These are phyloP conservation scores for Chytriomyces sp. DNA, from an alignment of 192 early-diverging fungal genomes.

Conservation along the genomic window DNA sequence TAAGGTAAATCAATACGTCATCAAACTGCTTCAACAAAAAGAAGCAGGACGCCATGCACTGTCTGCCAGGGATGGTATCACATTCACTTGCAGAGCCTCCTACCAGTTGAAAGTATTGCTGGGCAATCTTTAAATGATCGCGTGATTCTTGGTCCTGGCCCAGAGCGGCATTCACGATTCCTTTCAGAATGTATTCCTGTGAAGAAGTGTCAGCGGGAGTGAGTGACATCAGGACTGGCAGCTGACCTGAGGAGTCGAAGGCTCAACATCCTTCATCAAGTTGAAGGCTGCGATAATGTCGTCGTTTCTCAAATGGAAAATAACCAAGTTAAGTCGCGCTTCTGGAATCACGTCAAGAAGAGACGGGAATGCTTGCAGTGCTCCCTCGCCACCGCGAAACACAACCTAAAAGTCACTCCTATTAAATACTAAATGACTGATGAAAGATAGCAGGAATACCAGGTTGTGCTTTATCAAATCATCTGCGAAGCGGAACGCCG, in stretches of 20 bases:
- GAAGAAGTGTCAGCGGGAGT: constrained; percentile 7
- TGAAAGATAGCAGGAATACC: constrained; percentile 13
- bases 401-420: no score
- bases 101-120: constrained; percentile 70
- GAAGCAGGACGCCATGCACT: constrained; percentile 69
- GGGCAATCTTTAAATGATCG: constrained; percentile 67
- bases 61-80: constrained; percentile 67
- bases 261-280: constrained; percentile 70
- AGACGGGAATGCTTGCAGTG: constrained; percentile 60
- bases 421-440: no score
- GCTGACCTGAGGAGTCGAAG: constrained; percentile 59
- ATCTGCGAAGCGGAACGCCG: constrained; percentile 58
- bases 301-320: constrained; percentile 63
- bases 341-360: constrained; percentile 67
- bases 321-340: constrained; percentile 65
- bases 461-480: constrained; percentile 58
- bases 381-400: constrained; percentile 63
- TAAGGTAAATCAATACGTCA: constrained; percentile 67
- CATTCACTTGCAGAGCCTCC: constrained; percentile 67
- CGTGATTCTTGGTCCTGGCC: constrained; percentile 68
- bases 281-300: constrained; percentile 64
- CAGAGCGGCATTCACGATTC: constrained; percentile 64
- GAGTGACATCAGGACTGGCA: not conserved
- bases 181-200: constrained; percentile 68
- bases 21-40: constrained; percentile 69